A percentile compares a stretch with the other conserved stretches of the same genome.
phyloP scores from a whole-genome alignment of 164 flowering plant species.

The Litsea cubeba region DNA sequence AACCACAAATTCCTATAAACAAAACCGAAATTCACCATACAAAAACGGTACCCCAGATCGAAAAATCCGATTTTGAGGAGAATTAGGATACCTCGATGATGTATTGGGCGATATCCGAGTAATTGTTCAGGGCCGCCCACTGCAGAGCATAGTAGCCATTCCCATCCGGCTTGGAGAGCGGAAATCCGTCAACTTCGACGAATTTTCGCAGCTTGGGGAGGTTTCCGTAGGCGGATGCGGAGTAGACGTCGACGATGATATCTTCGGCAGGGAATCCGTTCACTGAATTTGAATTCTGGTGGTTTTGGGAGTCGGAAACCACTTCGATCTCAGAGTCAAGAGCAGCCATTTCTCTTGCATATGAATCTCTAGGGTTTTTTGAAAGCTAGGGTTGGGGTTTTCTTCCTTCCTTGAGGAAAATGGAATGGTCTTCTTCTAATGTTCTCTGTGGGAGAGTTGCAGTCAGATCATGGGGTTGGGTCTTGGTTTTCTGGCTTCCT shows the following conservation, averaged over 20 bases:
- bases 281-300: not conserved
- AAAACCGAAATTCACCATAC: not conserved
- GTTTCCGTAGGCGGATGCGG: constrained; percentile 83
- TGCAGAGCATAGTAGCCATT: constrained; percentile 85
- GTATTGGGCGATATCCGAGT: constrained; percentile 52
- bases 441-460: too few relatives aligned
- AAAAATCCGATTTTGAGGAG: too few relatives aligned
- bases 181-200: constrained; percentile 59
- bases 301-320: constrained; percentile 37
- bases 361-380: not conserved
- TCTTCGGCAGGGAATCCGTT: constrained; percentile 21
- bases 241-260: constrained; percentile 46
- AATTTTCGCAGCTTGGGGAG: constrained; percentile 55
- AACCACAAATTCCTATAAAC: constrained; percentile 10
- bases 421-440: too few relatives aligned
- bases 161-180: constrained; percentile 51
- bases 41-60: not conserved
- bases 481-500: too few relatives aligned
- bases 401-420: too few relatives aligned
- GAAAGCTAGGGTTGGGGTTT: not conserved
- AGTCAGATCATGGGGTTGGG: too few relatives aligned
- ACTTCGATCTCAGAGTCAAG: constrained; percentile 72
- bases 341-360: not conserved
- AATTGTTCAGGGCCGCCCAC: constrained; percentile 89
- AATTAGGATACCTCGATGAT: constrained; percentile 53